These are phyloP conservation scores for Claviceps fusiformis DNA, from an alignment of 2,329 filamentous ascomycete genomes.

Conservation along the genomic window DNA sequence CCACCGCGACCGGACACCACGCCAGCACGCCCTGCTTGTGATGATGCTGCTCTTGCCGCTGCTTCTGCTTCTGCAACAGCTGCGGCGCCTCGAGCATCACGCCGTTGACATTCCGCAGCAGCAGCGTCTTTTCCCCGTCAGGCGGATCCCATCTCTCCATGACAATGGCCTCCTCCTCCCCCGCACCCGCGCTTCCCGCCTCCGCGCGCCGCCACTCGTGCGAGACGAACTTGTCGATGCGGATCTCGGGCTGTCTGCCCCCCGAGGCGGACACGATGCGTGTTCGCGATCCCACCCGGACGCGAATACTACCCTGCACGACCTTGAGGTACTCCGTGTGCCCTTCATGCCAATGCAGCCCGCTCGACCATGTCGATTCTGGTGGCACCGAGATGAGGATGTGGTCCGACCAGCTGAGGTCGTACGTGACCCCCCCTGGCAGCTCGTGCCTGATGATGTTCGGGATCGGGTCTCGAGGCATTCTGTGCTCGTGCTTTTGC, in stretches of 20 bases:
- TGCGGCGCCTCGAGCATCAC: slow-evolving; percentile 18
- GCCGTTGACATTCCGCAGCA: slow-evolving; percentile 37
- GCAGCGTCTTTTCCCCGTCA: slow-evolving; percentile 31
- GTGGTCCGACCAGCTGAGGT: slow-evolving; percentile 23
- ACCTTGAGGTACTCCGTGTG: slow-evolving; percentile 33
- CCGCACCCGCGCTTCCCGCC: too few relatives aligned
- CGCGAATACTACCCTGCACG: slow-evolving; percentile 21
- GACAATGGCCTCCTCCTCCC: slow-evolving; percentile 22
- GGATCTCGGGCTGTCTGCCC: slow-evolving; percentile 16
- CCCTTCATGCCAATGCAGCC: slow-evolving; percentile 33
- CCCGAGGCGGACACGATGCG: slow-evolving; percentile 10
- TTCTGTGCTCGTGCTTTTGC: background rate
- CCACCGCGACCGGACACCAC: slow-evolving; percentile 1
- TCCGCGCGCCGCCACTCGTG: slow-evolving; percentile 34
- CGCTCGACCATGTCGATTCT: slow-evolving; percentile 32
- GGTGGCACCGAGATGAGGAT: slow-evolving; percentile 30
- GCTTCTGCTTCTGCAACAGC: background rate
- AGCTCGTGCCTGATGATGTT: slow-evolving; percentile 8
- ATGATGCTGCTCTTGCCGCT: too few relatives aligned
- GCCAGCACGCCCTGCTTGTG: background rate
- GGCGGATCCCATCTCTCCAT: slow-evolving; percentile 32
- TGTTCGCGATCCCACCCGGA: slow-evolving; percentile 9
- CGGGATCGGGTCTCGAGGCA: background rate
- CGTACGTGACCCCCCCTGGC: slow-evolving; percentile 12
- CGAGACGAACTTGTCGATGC: slow-evolving; percentile 21